A percentile compares a stretch with the other conserved stretches of the same genome.
phyloP scores from a whole-genome alignment of 1,284 basidiomycete genomes.

The Polyporus tsugae region DNA sequence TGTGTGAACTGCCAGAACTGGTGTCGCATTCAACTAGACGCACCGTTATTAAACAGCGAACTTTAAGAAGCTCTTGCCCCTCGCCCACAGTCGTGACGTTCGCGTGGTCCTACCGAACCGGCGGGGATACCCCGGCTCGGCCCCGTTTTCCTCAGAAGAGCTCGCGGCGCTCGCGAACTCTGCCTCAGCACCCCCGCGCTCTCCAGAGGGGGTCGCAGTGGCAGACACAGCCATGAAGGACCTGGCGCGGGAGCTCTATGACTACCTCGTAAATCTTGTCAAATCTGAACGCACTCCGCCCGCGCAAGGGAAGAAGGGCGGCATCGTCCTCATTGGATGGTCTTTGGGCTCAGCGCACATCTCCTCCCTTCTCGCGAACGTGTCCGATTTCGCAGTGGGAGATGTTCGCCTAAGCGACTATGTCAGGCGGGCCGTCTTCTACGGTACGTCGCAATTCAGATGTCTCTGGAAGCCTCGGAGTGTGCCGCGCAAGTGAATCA shows the following conservation, averaged over 20 bases:
- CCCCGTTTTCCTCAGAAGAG: conserved; percentile 32
- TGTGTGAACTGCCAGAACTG: too few relatives aligned
- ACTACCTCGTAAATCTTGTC: conserved; percentile 39
- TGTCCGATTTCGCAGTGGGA: conserved; percentile 7
- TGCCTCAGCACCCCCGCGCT: background rate
- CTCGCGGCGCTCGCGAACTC: conserved; percentile 24
- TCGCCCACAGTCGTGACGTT: conserved; percentile 13
- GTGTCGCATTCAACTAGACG: too few relatives aligned
- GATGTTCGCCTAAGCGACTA: conserved; percentile 13
- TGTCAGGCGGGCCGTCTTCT: conserved; percentile 18
- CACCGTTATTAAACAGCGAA: conserved; percentile 13
- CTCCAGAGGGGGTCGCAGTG: background rate
- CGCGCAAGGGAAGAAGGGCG: conserved; percentile 14
- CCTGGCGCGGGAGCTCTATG: conserved; percentile 32
- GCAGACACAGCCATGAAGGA: conserved; percentile 23
- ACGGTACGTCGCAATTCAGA: conserved; percentile 12
- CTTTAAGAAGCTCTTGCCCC: conserved; percentile 21
- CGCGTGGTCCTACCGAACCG: conserved; percentile 23
- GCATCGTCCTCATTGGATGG: conserved; percentile 24
- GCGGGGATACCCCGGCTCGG: conserved; percentile 25
- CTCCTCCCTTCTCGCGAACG: conserved; percentile 17
- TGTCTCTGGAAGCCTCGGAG: background rate
- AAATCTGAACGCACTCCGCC: conserved; percentile 29
- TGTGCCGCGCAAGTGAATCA: too few relatives aligned
- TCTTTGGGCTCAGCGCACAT: conserved; percentile 16